phyloP scores from a whole-genome alignment of 129 eudicot genomes.

The Pseudognaphalium luteoalbum region DNA sequence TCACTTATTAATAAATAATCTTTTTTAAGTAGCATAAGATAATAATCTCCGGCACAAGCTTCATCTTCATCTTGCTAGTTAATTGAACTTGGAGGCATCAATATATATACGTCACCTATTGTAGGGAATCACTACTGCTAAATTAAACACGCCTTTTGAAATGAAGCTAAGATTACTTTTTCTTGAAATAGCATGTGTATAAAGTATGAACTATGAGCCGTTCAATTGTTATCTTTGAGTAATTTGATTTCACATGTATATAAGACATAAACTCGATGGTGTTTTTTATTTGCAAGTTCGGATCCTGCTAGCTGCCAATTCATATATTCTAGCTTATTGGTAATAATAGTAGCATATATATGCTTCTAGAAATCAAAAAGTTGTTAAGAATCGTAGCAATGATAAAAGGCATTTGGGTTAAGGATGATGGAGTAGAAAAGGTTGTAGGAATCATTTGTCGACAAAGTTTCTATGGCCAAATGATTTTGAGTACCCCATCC shows the following conservation, averaged over 20 bases:
- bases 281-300: conserved; percentile 12
- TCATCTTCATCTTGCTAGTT: no score
- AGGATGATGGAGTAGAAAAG: conserved; percentile 29
- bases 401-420: conserved; percentile 20
- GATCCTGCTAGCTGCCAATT: conserved; percentile 1
- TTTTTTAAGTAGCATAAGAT: no score
- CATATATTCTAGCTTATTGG: background rate
- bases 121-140: background rate
- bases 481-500: conserved; percentile 34
- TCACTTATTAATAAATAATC: no score
- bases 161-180: background rate
- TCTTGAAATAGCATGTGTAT: background rate
- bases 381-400: conserved; percentile 30
- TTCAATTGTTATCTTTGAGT: background rate
- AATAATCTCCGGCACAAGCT: no score
- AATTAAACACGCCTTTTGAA: background rate
- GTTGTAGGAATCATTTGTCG: conserved; percentile 36
- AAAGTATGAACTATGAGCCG: background rate
- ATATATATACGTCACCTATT: no score
- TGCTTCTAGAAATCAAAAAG: conserved; percentile 33
- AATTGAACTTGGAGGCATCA: no score
- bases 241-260: background rate
- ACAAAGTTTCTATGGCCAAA: conserved; percentile 29
- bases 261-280: background rate
- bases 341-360: conserved; percentile 15